Base-by-base conservation (phyloP, 352 stramenopile genomes). In the Pythium dissotocum region DNA sequence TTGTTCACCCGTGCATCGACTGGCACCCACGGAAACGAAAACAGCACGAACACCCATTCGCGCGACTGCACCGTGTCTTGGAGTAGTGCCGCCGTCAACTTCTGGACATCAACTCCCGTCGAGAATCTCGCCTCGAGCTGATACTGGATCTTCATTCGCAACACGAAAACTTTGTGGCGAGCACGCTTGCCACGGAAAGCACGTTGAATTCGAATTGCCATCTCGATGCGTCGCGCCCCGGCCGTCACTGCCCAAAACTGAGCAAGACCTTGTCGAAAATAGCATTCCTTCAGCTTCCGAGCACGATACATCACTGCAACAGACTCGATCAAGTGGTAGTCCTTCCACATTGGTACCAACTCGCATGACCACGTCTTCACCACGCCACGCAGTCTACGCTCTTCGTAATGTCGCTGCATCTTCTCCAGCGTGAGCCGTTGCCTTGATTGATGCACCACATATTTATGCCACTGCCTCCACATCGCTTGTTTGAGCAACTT, bases 111-210 rank as follows among this genome's bases (percentile, higher is more conserved):
- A 28, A 52, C 49, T 10, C 65, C 68, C 12, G 49, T 57, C 13
- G 10, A 16, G 2, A 77, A 44, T 8, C 68, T 59, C 4, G 67
- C 55, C 35, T 79, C 70, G 5, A 85, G 52, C 33, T 79, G 70
- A 48, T 82, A 85, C 2, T 36, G 44, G 35, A 85, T 44, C 48
- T 77, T 79, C 35, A 77, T 77, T 14, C 70, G 67, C 58, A 82
- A 42, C 1, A 69, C 48, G 36, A 82, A 75, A 9, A 85, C 64
- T 28, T 67, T 72, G 10, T 61, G 59, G 2, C 77, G 66, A 24
- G 77, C 75, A 0, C 70, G 67, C 24, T 72, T 77, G 54, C 57
- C 42, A 14, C 77, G 72, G 32, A 67, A 75, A 2, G 35, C 13
- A 6, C 69, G 67, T 60, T 85, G 75, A 53, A 85, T 75, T 0